Base-by-base conservation (phyloP, 768 basidiomycete genomes). In the Nidularia pulvinata region DNA sequence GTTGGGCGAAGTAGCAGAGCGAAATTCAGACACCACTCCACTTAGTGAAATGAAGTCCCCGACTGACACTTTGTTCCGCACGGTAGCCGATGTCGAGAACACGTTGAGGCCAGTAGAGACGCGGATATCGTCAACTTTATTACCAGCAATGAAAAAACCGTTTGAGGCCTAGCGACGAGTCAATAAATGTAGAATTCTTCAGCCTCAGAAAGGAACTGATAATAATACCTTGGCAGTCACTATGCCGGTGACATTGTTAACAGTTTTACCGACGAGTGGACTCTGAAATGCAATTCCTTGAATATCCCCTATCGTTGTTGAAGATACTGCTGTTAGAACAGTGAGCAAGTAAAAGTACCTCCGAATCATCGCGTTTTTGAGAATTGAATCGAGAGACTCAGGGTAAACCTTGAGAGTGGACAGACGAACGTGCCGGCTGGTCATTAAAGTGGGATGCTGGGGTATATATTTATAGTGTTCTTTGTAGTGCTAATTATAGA, bases 81-180 rank as follows among this genome's bases (percentile, higher is more conserved):
- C 61, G 11, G 72, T 61, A 1, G 69, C 58, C 9, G 74, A 73
- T 9, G 71, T 63, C 1, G 81, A 74, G 65, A 75, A 84, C 37
- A 86, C 69, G 22, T 67, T 69, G 7, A 86, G 64, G 36, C 83
- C 83, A 53, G 71, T 78, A 6, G 82, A 85, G 42, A 71, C 67
- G 39, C 81, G 78, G 22, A 62, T 58, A 57, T 84, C 82, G 1
- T 67, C 53, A 6, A 70, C 71, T 32, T 72, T 69, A 32, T 76
- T 71, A 25, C 77, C 80, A 22, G 65, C 61, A 14, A 84, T 67
- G 65, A 75, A 84, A 54, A 81, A 79, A 2, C 82, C 81, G 51
- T 61, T 74, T 10, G 68, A 66, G 22, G 70, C 71, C 80, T 83
- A 25, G 4, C 25, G 25, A 25, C 25, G 25, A 25, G 25, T 25